phyloP scores from a whole-genome alignment of 75 land plant species.

The Ceratopteris richardii region DNA sequence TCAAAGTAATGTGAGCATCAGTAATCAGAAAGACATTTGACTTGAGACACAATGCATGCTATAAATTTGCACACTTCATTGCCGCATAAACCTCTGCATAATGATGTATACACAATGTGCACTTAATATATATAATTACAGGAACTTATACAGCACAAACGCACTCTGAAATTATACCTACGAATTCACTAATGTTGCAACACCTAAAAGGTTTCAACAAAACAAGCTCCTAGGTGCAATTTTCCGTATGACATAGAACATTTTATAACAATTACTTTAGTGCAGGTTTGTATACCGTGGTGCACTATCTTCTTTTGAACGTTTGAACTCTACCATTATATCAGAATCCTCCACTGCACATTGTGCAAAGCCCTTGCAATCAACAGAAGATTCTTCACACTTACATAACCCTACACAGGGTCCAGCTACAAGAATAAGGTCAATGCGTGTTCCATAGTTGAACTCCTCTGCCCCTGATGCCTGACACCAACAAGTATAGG shows the following conservation, averaged over 20 bases:
- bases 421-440: constrained; percentile 69
- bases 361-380: constrained; percentile 37
- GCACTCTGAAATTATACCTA: too few relatives aligned
- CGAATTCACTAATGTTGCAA: too few relatives aligned
- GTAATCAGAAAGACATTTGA: too few relatives aligned
- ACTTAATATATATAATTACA: too few relatives aligned
- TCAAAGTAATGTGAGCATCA: too few relatives aligned
- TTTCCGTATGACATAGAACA: too few relatives aligned
- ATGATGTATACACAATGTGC: neutral
- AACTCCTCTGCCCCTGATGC: constrained; percentile 80
- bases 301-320: constrained; percentile 51
- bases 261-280: too few relatives aligned
- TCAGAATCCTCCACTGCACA: constrained; percentile 84
- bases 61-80: too few relatives aligned
- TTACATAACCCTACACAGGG: constrained; percentile 44
- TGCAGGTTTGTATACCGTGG: constrained; percentile 51
- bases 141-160: too few relatives aligned
- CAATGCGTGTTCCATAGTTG: constrained; percentile 85
- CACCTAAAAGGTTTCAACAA: too few relatives aligned
- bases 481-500: constrained; percentile 84
- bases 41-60: too few relatives aligned
- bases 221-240: too few relatives aligned
- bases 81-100: constrained; percentile 4
- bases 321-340: constrained; percentile 53
- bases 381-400: constrained; percentile 5